These are phyloP conservation scores for Alisma plantagoaquatica DNA, from an alignment of 106 monocot genomes.

Conservation along the genomic window DNA sequence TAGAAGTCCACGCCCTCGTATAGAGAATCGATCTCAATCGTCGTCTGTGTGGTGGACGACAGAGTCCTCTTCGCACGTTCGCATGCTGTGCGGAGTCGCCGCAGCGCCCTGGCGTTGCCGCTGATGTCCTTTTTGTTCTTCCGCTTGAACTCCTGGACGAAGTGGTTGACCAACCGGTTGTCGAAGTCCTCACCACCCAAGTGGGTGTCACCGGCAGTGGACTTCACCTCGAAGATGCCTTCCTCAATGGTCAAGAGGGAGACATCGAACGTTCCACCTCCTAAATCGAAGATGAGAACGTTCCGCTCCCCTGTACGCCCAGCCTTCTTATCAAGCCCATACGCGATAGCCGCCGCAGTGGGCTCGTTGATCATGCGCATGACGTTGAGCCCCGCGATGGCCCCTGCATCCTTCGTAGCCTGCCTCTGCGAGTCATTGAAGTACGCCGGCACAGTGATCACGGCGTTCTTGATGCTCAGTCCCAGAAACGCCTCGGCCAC, in stretches of 20 bases:
- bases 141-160: slow-evolving; percentile 7
- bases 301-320: slow-evolving; percentile 9
- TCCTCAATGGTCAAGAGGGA: slow-evolving; percentile 17
- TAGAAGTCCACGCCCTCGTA: slow-evolving; percentile 19
- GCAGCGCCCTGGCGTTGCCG: slow-evolving; percentile 12
- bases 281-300: slow-evolving; percentile 21
- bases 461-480: slow-evolving; percentile 11
- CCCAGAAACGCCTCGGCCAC: slow-evolving; percentile 16
- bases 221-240: slow-evolving; percentile 20
- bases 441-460: slow-evolving; percentile 20
- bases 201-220: slow-evolving; percentile 16
- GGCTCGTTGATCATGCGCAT: slow-evolving; percentile 12
- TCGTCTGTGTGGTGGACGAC: slow-evolving; percentile 19
- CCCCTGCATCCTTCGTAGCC: slow-evolving; percentile 24
- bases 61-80: slow-evolving; percentile 21
- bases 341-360: slow-evolving; percentile 21
- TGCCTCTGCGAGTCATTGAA: slow-evolving; percentile 24
- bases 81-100: slow-evolving; percentile 11
- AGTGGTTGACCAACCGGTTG: slow-evolving; percentile 19
- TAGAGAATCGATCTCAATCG: slow-evolving; percentile 19
- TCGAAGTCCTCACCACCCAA: slow-evolving; percentile 22
- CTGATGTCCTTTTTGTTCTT: slow-evolving; percentile 20
- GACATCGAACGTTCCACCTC: slow-evolving; percentile 11
- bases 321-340: slow-evolving; percentile 16
- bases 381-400: slow-evolving; percentile 19